Evolutionary conservation across 2,329 filamentous ascomycete genomes (phyloP).

Genomic region (Malbranchea cinnamomea): DNA sequence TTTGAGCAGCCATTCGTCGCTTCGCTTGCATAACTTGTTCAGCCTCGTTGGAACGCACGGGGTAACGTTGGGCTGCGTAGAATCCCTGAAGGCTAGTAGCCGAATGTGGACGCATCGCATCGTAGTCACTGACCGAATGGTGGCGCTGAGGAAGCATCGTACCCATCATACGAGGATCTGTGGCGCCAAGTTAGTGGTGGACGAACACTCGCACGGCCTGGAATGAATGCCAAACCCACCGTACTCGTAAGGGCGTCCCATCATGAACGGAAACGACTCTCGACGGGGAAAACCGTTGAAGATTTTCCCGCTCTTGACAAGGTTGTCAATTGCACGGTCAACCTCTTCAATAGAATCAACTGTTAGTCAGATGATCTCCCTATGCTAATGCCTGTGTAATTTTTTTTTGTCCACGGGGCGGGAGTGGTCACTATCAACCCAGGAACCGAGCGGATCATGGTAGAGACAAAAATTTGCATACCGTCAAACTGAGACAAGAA

Average conservation of each 20-base stretch:
- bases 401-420: too few relatives aligned
- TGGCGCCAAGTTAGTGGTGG: neutral
- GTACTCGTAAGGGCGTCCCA: slow-evolving; percentile 44
- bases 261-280: slow-evolving; percentile 59
- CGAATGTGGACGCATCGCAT: slow-evolving; percentile 57
- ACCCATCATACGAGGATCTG: slow-evolving; percentile 55
- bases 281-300: slow-evolving; percentile 59
- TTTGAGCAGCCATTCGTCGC: slow-evolving; percentile 96
- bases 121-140: slow-evolving; percentile 74
- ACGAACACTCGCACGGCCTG: neutral
- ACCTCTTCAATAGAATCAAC: slow-evolving; percentile 50
- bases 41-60: slow-evolving; percentile 74
- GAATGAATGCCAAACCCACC: slow-evolving; percentile 32
- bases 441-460: too few relatives aligned
- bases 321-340: slow-evolving; percentile 86
- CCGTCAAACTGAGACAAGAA: slow-evolving; percentile 83
- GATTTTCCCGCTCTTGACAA: slow-evolving; percentile 92
- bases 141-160: slow-evolving; percentile 48
- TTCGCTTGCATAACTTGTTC: slow-evolving; percentile 99
- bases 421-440: too few relatives aligned
- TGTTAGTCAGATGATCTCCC: too few relatives aligned
- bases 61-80: slow-evolving; percentile 86
- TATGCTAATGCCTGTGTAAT: too few relatives aligned
- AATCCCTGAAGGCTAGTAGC: slow-evolving; percentile 78
- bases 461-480: too few relatives aligned